Conservation (phyloP, 306 rosid genomes). For the Gleditsia sinensis region DNA sequence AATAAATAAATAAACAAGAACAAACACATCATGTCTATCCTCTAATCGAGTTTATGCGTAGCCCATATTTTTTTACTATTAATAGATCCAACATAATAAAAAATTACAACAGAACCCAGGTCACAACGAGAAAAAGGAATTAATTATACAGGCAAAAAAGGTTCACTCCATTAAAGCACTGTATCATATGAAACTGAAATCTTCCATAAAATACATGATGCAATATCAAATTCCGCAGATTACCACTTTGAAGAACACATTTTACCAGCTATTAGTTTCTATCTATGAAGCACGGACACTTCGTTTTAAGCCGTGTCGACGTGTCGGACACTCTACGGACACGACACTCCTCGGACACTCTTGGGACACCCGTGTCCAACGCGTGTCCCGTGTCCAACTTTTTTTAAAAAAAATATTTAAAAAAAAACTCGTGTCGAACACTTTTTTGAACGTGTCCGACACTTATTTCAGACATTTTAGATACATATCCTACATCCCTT, state of each 20-base stretch:
- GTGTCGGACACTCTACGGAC: no score
- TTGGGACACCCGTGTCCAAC: no score
- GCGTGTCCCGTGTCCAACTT: no score
- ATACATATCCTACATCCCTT: no score
- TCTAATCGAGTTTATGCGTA: background rate
- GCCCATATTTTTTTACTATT: background rate
- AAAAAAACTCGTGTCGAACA: no score
- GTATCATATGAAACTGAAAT: background rate
- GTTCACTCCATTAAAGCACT: background rate
- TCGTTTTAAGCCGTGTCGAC: no score
- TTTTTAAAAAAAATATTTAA: no score
- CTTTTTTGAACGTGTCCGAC: no score
- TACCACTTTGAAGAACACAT: background rate
- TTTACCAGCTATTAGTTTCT: no score
- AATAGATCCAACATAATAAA: conserved; percentile 1
- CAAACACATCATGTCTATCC: background rate
- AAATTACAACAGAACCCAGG: background rate
- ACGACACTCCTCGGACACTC: no score
- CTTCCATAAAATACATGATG: conserved; percentile 25
- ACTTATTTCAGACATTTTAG: no score
- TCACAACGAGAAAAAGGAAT: background rate
- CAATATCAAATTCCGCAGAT: background rate
- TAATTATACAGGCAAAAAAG: background rate
- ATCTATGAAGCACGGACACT: no score
- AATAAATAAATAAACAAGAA: background rate